Evolutionary conservation across 306 rosid species (phyloP).

Genomic region (Malus fusca): DNA sequence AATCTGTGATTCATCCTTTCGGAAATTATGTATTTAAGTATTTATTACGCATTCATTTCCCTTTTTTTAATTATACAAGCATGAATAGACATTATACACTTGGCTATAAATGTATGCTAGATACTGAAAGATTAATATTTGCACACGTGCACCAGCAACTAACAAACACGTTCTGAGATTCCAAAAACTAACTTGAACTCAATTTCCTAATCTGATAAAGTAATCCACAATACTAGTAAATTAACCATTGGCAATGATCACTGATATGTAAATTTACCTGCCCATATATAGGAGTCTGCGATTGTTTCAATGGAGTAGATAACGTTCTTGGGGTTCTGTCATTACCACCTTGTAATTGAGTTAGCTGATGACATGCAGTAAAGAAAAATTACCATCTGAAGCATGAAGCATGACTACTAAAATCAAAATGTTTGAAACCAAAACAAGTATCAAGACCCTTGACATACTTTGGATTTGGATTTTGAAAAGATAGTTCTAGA

Average conservation of each 20-base stretch:
- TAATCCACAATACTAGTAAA: background rate
- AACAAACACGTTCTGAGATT: background rate
- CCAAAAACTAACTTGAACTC: background rate
- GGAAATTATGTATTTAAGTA: background rate
- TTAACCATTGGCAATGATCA: background rate
- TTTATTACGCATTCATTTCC: background rate
- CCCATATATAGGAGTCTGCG: slow-evolving; percentile 35
- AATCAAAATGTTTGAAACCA: slow-evolving; percentile 11
- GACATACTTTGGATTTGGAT: slow-evolving; percentile 64
- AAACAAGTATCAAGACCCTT: slow-evolving; percentile 5
- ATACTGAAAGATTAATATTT: background rate
- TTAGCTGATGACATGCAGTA: slow-evolving; percentile 30
- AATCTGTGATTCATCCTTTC: background rate
- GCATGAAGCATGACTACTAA: background rate
- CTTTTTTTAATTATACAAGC: background rate
- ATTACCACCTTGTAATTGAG: slow-evolving; percentile 35
- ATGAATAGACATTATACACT: background rate
- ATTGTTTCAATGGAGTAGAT: slow-evolving; percentile 37
- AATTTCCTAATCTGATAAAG: background rate
- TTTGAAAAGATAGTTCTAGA: slow-evolving; percentile 71
- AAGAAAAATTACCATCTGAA: slow-evolving; percentile 1
- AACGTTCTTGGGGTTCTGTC: slow-evolving; percentile 20
- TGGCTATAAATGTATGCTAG: background rate
- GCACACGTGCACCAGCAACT: background rate
- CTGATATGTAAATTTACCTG: slow-evolving; percentile 38